These are phyloP conservation scores for Stemphylium vesicarium DNA, from an alignment of 2,329 filamentous ascomycete genomes.

Conservation along the genomic window DNA sequence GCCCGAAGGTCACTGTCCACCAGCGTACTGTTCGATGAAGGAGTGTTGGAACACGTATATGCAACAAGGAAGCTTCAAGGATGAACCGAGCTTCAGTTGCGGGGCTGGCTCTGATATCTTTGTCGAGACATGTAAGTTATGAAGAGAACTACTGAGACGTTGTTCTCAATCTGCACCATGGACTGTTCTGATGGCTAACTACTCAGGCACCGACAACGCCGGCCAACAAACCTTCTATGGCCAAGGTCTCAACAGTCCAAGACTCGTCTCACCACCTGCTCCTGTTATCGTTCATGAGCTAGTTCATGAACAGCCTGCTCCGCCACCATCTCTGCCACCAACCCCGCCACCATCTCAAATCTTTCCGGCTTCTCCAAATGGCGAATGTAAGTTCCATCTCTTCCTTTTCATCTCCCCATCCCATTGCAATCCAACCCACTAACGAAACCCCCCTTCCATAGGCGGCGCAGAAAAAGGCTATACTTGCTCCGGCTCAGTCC, in stretches of 20 bases:
- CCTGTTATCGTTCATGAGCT: neutral
- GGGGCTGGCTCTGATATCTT: slow-evolving; percentile 24
- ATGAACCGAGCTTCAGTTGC: slow-evolving; percentile 29
- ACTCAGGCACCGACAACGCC: slow-evolving; percentile 12
- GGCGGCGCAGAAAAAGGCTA: neutral
- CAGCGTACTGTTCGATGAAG: slow-evolving; percentile 13
- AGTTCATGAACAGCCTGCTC: neutral
- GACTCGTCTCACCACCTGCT: neutral
- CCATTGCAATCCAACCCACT: no score
- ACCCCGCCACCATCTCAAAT: neutral
- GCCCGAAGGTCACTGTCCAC: slow-evolving; percentile 3
- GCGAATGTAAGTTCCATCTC: neutral
- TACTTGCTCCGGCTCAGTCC: slow-evolving; percentile 2
- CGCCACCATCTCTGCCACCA: no score
- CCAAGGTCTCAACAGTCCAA: neutral
- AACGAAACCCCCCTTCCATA: neutral
- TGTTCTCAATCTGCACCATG: no score
- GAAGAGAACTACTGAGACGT: no score
- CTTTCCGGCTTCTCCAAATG: neutral
- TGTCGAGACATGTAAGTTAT: slow-evolving; percentile 23
- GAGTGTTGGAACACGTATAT: slow-evolving; percentile 24
- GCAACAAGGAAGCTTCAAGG: slow-evolving; percentile 18
- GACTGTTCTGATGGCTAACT: neutral
- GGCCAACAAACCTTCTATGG: slow-evolving; percentile 12
- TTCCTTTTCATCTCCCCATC: no score